A percentile compares a stretch with the other conserved stretches of the same genome.
These are phyloP conservation scores for Daldinia childiae DNA, from an alignment of 495 filamentous ascomycete species.

Conservation along the genomic window DNA sequence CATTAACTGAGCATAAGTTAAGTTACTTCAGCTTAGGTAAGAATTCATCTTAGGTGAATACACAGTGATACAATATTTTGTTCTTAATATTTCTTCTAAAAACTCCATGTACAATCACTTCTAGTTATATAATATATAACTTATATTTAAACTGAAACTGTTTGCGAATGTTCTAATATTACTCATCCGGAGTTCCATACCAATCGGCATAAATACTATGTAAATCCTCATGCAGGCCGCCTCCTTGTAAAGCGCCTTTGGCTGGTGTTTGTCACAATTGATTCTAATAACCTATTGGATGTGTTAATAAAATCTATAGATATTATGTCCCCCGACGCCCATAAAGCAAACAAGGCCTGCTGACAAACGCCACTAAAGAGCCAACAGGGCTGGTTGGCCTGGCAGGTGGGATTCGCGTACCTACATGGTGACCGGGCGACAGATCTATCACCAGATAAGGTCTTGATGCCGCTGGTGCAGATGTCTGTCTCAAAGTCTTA, in stretches of 20 bases:
- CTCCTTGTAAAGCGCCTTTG: constrained; percentile 3
- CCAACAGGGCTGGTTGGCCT: constrained; percentile 2
- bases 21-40: neutral
- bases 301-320: constrained; percentile 8
- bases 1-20: neutral
- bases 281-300: constrained; percentile 7
- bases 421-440: constrained; percentile 12
- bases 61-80: neutral
- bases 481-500: constrained; percentile 12
- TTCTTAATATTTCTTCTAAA: neutral
- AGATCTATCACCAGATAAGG: constrained; percentile 27
- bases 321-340: neutral
- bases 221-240: constrained; percentile 14
- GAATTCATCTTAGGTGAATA: neutral
- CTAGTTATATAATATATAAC: too few species aligned
- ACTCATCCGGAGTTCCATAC: neutral
- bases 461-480: constrained; percentile 8
- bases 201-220: neutral
- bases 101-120: neutral
- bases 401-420: neutral
- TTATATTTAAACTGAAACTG: neutral
- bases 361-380: constrained; percentile 26
- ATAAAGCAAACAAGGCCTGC: constrained; percentile 22
- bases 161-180: neutral
- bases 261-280: constrained; percentile 4